phyloP scores from a whole-genome alignment of 805 yeast species.

The Schwanniomyces sp. region DNA sequence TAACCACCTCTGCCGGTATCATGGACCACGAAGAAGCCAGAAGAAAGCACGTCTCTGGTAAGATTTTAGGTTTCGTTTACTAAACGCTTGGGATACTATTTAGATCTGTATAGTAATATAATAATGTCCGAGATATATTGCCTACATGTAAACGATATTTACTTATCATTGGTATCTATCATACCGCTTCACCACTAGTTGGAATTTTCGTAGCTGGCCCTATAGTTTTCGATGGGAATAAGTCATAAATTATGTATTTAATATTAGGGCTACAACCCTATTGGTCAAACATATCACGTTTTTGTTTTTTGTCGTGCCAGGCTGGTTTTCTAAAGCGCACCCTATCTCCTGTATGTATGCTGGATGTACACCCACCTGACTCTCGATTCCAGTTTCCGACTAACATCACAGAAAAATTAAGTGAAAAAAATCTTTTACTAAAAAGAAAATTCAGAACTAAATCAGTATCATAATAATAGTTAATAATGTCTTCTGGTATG shows the following conservation, averaged over 20 bases:
- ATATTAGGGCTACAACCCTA: background rate
- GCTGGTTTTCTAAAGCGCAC: background rate
- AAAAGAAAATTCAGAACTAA: background rate
- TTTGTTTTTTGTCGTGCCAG: background rate
- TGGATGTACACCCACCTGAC: background rate
- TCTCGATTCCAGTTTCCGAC: background rate
- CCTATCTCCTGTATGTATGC: background rate
- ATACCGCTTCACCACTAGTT: background rate
- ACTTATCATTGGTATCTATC: background rate
- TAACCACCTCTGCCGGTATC: constrained; percentile 98
- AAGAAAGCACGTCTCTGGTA: constrained; percentile 99
- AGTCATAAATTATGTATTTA: no score
- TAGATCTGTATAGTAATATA: constrained; percentile 2
- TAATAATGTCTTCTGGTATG: constrained; percentile 38
- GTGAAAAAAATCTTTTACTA: constrained; percentile 2
- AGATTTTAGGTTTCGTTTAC: constrained; percentile 97
- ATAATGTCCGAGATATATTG: background rate
- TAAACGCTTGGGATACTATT: constrained; percentile 34
- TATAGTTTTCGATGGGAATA: no score
- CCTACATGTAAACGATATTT: background rate
- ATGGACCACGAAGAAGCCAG: constrained; percentile 99
- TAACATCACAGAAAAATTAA: background rate
- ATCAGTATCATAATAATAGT: constrained; percentile 11
- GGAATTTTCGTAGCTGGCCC: background rate
- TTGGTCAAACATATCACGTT: background rate